A percentile compares a stretch with the other conserved stretches of the same genome.
Evolutionary conservation across 805 yeast genomes (phyloP).

Genomic region (Kurtzmaniella cleridarum): DNA sequence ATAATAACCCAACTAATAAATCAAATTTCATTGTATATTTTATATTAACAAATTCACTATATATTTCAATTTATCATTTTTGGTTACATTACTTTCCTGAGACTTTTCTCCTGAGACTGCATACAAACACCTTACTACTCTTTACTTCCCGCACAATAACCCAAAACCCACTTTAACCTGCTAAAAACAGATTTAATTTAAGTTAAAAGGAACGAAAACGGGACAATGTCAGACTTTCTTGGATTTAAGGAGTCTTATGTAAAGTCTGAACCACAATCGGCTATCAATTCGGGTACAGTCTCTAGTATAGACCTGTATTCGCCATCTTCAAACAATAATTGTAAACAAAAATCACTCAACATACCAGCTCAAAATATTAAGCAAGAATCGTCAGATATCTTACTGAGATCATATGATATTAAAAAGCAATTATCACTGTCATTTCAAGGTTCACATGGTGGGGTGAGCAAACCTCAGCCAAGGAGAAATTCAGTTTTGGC

Average conservation of each 20-base stretch:
- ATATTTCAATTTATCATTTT: no score
- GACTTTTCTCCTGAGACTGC: no score
- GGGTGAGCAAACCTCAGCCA: constrained; percentile 33
- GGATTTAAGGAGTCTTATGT: constrained; percentile 15
- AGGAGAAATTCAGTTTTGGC: constrained; percentile 29
- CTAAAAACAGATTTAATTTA: neutral
- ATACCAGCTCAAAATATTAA: constrained; percentile 28
- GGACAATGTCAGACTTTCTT: constrained; percentile 9
- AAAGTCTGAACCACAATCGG: constrained; percentile 8
- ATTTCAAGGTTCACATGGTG: constrained; percentile 22
- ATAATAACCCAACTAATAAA: constrained; percentile 1
- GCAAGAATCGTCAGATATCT: constrained; percentile 18
- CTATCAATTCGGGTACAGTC: constrained; percentile 10
- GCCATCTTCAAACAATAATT: constrained; percentile 9
- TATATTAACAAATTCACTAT: no score
- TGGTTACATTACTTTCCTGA: no score
- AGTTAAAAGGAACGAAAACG: no score
- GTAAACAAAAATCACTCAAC: constrained; percentile 10
- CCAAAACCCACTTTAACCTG: neutral
- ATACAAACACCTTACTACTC: neutral
- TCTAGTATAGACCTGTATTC: constrained; percentile 10
- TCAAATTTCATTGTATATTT: no score
- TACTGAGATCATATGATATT: constrained; percentile 30
- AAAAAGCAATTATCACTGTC: constrained; percentile 39
- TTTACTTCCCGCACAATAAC: neutral